Evolutionary conservation across 768 basidiomycete species (phyloP), one percentile per base, ranked within the genome.

Genomic region (Mycena galericulata): DNA sequence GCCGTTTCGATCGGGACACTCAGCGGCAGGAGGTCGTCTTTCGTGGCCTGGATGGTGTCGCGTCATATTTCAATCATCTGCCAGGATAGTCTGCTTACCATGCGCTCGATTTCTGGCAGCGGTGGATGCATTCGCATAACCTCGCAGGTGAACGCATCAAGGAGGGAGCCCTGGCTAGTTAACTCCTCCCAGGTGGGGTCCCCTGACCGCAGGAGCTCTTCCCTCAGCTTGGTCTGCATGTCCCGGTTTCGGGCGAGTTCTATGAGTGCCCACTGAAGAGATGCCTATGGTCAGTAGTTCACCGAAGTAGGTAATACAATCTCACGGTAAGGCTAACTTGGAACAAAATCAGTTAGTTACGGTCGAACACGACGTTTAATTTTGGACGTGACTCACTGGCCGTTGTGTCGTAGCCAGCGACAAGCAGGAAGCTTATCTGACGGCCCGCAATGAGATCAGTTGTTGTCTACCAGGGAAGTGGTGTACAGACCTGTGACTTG

Each of bases 111-210:
- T 46, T 81, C 77, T 1, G 70, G 57, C 12, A 80, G 30, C 0
- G 82, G 74, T 8, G 82, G 77, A 64, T 84, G 80, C 3, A 81
- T 30, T 27, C 84, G 75, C 29, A 85, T 68, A 2, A 76, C 76
- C 65, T 85, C 84, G 29, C 77, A 79, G 3, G 80, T 75, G 27
- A 84, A 76, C 6, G 81, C 83, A 62, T 85, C 83, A 47, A 85
- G 78, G 66, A 79, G 81, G n/a, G 81, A 82, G 9, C 79, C 15
- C 11, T 59, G 47, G 30, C 18, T 26, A 15, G 29, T 59, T 12
- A 66, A 20, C 38, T 66, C 57, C 6, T 66, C 65, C 65, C 65
- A 66, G 0, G 57, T 53, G 29, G 27, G 65, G 24, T 66, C 65
- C 8, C 49, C 49, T 24, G 34, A 36, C 34, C 34, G 34, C 6